These are phyloP conservation scores for grape (Vitis vinifera) DNA, from an alignment of 164 flowering plant species.

Conservation along the genomic window ASM3070453v1 NC_081816.1:7335001-7335500, in stretches of 20 bases:
- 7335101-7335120: not conserved
- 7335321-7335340: constrained; percentile 56
- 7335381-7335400: constrained; percentile 45
- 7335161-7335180: constrained; percentile 6
- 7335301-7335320: constrained; percentile 53
- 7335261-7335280: constrained; percentile 40
- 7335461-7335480: constrained; percentile 2
- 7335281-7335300: constrained; percentile 56
- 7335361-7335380: constrained; percentile 59
- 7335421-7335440: not conserved
- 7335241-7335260: constrained; percentile 36
- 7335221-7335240: constrained; percentile 36
- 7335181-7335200: constrained; percentile 17
- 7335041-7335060: too few species aligned
- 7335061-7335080: not conserved
- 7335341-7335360: constrained; percentile 52
- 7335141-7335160: constrained; percentile 20
- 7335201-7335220: constrained; percentile 25
- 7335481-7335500: constrained; percentile 39
- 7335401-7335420: constrained; percentile 28
- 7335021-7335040: not conserved
- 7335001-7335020: not conserved
- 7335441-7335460: not conserved
- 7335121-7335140: constrained; percentile 34
- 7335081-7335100: not conserved